phyloP scores from a whole-genome alignment of 164 flowering plant species.

The Chimonanthus praecox region DNA sequence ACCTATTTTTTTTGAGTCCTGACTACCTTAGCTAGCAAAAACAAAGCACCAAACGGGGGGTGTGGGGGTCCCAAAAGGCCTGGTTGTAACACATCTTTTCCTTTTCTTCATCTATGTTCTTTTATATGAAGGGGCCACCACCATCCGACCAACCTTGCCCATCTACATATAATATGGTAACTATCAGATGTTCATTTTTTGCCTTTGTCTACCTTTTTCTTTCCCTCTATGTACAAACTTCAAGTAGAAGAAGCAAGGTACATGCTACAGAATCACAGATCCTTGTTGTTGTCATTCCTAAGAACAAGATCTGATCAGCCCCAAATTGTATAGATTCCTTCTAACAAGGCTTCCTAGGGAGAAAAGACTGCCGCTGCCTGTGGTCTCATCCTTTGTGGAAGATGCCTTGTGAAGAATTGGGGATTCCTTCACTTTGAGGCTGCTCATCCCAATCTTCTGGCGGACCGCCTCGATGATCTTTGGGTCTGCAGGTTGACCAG shows the following conservation, averaged over 20 bases:
- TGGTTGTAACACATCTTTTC: no score
- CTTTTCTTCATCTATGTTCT: no score
- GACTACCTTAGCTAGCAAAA: no score
- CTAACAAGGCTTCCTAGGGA: conserved; percentile 70
- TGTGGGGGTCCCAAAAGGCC: no score
- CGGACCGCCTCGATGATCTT: conserved; percentile 57
- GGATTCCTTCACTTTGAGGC: conserved; percentile 70
- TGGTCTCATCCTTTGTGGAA: conserved; percentile 21
- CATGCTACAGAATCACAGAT: conserved; percentile 1
- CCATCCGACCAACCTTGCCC: no score
- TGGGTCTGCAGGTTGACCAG: conserved; percentile 51
- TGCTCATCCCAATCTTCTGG: conserved; percentile 48
- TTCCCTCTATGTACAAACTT: conserved; percentile 7
- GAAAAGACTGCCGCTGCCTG: conserved; percentile 50
- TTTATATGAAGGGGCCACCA: no score
- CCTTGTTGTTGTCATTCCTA: conserved; percentile 7
- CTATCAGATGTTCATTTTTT: neutral
- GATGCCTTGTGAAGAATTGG: conserved; percentile 25
- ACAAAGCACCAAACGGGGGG: no score
- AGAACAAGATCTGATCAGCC: conserved; percentile 67
- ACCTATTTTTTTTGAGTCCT: no score
- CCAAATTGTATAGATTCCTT: conserved; percentile 63
- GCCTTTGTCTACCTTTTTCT: neutral
- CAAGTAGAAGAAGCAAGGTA: neutral
- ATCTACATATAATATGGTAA: neutral